These are phyloP conservation scores for Articulospora tetracladia DNA, from an alignment of 495 filamentous ascomycete species.

Conservation along the genomic window DNA sequence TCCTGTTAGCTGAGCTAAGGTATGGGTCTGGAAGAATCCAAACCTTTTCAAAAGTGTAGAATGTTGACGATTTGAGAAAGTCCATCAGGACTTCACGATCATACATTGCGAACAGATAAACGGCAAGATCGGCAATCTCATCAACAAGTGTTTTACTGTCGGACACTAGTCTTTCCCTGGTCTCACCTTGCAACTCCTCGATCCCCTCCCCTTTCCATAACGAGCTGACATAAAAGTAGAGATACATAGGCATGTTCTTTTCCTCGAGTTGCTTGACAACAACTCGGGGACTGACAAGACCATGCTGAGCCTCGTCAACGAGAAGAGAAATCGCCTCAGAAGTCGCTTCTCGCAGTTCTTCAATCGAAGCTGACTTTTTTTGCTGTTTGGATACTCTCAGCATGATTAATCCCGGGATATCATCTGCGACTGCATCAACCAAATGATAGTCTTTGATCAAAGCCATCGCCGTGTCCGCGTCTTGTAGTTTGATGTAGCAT, in stretches of 20 bases:
- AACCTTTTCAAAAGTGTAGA: constrained; percentile 74
- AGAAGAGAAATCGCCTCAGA: constrained; percentile 80
- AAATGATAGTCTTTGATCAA: constrained; percentile 81
- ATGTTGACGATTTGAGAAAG: constrained; percentile 78
- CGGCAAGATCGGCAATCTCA: constrained; percentile 77
- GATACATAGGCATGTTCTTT: constrained; percentile 58
- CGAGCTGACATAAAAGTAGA: constrained; percentile 86
- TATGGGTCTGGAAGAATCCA: background rate
- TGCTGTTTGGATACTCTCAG: constrained; percentile 77
- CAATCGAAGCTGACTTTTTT: constrained; percentile 56
- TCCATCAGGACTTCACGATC: constrained; percentile 76
- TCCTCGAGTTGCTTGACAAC: constrained; percentile 72
- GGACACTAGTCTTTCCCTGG: constrained; percentile 39
- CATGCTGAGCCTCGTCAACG: constrained; percentile 85
- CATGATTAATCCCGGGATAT: constrained; percentile 84
- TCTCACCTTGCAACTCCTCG: constrained; percentile 35
- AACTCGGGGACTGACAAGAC: constrained; percentile 71
- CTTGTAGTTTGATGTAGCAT: constrained; percentile 85
- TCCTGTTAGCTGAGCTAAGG: constrained; percentile 1
- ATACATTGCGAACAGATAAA: constrained; percentile 80
- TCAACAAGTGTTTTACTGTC: constrained; percentile 76
- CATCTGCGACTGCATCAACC: constrained; percentile 78
- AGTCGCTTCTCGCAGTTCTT: constrained; percentile 72
- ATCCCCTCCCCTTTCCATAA: constrained; percentile 74
- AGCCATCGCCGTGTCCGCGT: constrained; percentile 83